Base-by-base conservation (phyloP, 2,329 filamentous ascomycete species). In the Lecanicillium sp. region DNA sequence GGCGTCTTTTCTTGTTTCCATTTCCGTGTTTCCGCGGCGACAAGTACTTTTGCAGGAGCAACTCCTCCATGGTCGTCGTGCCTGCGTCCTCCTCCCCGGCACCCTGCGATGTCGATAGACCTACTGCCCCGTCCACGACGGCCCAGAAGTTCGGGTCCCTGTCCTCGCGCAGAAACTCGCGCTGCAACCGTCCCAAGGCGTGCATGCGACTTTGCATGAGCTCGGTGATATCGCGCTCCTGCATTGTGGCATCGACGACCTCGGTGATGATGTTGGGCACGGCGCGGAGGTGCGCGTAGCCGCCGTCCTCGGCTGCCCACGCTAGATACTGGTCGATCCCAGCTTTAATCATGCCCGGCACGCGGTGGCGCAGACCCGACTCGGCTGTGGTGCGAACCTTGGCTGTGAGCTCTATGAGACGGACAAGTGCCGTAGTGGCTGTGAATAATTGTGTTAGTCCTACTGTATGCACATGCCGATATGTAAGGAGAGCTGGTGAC, bases 281-380 rank as follows among this genome's bases (percentile, higher is more conserved):
- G 24, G 62, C 59, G 2, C 61, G 56, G 3, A 66, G 56, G 32
- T 62, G 53, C 6, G 54, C 52, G 52, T 67, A 71, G 20, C 60
- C 60, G 15, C 66, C 69, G 29, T 72, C 69, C 12, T 63, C 59
- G n/a, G 66, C 64, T 1, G 69, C 67, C 69, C 69, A 72, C 17
- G 52, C 58, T n/a, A 68, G 42, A 43, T 66, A 70, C 30, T 55
- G 56, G 21, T 62, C 60, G 2, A 72, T 48, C 12, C 61, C 58
- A 39, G 57, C 63, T 39, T 64, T 64, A 43, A 72, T 64, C 21
- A 64, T 54, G 0, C 30, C 38, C 0, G 66, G 55, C 4, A 62
- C 60, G 39, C 63, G 67, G 9, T 55, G 51, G 10, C 58, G 56
- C 12, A 62, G 55, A n/a, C 61, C 62, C 2, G 63, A 62, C 44